Conservation (phyloP, 257 asterid species). For the Verbena officinalis region DNA sequence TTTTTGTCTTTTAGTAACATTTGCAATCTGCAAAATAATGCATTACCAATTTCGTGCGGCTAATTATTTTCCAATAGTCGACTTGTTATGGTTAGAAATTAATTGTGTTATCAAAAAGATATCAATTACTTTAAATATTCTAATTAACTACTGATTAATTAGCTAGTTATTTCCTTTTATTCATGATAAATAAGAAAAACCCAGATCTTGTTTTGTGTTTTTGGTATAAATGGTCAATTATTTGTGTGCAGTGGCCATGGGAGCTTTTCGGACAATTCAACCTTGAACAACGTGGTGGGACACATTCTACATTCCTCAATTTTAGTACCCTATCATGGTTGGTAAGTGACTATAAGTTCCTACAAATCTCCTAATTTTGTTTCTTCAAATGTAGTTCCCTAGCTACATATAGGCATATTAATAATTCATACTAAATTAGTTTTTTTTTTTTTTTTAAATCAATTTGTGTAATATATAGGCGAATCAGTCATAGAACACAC, state of each 20-base stretch:
- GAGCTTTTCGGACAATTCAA: constrained; percentile 55
- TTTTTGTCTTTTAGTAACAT: no score
- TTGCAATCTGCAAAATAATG: no score
- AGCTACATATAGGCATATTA: neutral
- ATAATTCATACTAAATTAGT: no score
- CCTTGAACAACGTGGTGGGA: constrained; percentile 59
- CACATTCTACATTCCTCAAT: constrained; percentile 71
- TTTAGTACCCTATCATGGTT: constrained; percentile 68
- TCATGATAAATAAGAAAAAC: no score
- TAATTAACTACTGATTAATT: no score
- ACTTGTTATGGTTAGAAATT: no score
- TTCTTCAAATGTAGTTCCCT: neutral
- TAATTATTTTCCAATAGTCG: no score
- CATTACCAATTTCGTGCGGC: no score
- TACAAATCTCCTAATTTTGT: neutral
- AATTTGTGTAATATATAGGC: constrained; percentile 29
- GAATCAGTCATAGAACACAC: constrained; percentile 76
- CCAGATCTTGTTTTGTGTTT: no score
- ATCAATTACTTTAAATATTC: no score
- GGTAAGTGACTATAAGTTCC: constrained; percentile 46
- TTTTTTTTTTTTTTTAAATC: neutral
- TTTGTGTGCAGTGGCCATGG: constrained; percentile 65
- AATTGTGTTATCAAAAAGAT: no score
- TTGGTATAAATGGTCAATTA: neutral
- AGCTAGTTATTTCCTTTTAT: no score